Base-by-base conservation (phyloP, 768 basidiomycete species). In the Collybiopsis confluens region DNA sequence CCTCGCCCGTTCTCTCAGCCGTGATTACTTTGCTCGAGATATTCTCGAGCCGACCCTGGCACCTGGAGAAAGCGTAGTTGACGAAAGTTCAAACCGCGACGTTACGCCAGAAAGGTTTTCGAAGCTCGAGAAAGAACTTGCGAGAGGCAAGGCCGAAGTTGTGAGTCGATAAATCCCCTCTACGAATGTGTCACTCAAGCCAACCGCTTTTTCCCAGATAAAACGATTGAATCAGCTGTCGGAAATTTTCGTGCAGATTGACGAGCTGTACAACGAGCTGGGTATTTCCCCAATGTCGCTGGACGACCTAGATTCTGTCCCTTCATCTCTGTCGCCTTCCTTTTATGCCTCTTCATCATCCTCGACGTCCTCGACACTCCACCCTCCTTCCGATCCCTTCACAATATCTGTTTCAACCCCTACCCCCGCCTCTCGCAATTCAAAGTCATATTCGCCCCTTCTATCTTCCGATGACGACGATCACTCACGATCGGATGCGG, bases 61-160 rank as follows among this genome's bases (percentile, higher is more conserved):
- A 2, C 51, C 59, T 6, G 79, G 74, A 7, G 79, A 81, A 54
- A 23, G 35, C 26, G 7, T 28, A 13, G 63, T 70, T 28, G 64
- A 71, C 55, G 57, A 71, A 3, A 57, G 61, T 40, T 71, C 78
- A 4, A 76, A 80, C 61, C 75, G 80, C 21, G 88, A 94, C 60
- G 88, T 93, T 15, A 86, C 84, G 10, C 85, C 88, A 0, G 91
- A 93, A 58, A 79, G 88, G 11, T 90, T 95, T 63, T 76, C 82
- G 43, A 85, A 75, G 60, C 72, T 95, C 4, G 90, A 94, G 74
- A 87, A 89, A 64, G 91, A 94, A 62, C 78, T 93, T 16, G 84
- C 89, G 9, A 76, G 87, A 50, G 91, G 90, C 10, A 92, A 92
- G 68, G 79, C 80, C n/a, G 92, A 95, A 79, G 78, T 92, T 51